Percentiles rank a stretch among this genome's conserved stretches.
Conservation (phyloP, 768 basidiomycete genomes). For the Russula abietina region DNA sequence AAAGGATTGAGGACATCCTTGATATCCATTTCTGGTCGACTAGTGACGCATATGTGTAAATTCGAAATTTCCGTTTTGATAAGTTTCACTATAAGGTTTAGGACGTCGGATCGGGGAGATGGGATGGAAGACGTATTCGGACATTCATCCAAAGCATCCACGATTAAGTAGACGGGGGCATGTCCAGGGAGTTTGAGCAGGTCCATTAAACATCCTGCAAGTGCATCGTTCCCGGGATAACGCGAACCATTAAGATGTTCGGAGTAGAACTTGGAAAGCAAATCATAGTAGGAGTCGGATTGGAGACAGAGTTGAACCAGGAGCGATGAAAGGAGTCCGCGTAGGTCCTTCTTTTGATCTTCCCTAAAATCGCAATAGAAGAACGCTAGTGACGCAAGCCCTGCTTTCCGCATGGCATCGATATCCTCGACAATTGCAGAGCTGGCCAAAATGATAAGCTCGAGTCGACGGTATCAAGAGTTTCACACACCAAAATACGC, state of each 20-base stretch:
- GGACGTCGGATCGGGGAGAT: not conserved
- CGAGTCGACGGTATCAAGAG: not conserved
- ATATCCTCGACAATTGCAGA: not conserved
- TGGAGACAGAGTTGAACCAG: not conserved
- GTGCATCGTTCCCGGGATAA: not conserved
- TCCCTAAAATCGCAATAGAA: not conserved
- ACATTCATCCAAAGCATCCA: not conserved
- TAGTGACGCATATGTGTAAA: not conserved
- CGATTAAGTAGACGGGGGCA: not conserved
- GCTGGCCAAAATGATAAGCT: not conserved
- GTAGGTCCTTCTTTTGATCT: not conserved
- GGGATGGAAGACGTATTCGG: not conserved
- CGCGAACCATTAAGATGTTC: not conserved
- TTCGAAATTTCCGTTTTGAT: not conserved
- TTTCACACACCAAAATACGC: not conserved
- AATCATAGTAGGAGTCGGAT: not conserved
- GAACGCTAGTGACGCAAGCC: not conserved
- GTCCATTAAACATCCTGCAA: not conserved
- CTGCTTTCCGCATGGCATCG: not conserved
- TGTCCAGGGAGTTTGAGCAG: not conserved
- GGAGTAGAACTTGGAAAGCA: not conserved
- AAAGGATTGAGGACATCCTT: not conserved
- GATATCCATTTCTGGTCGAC: not conserved
- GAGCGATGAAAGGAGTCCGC: not conserved
- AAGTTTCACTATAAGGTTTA: not conserved